phyloP scores from a whole-genome alignment of 441 rosid species.

The Cnidoscolus chayamansa region DNA sequence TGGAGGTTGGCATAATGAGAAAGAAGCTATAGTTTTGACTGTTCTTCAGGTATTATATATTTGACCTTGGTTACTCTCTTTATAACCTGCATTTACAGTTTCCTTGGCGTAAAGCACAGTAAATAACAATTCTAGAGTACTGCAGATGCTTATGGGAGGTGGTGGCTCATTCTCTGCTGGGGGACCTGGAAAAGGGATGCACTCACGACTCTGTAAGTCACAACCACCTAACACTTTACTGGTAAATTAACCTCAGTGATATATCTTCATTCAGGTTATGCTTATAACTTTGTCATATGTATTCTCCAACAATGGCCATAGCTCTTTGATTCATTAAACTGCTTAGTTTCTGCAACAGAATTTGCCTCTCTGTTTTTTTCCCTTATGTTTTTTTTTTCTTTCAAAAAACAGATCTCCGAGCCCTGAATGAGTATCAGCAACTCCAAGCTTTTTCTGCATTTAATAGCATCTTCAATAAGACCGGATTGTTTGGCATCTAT shows the following conservation, averaged over 20 bases:
- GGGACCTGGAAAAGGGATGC: conserved; percentile 98
- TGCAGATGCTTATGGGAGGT: conserved; percentile 92
- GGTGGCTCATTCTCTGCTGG: conserved; percentile 97
- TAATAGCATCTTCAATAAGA: conserved; percentile 75
- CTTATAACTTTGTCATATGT: background rate
- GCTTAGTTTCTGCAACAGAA: background rate
- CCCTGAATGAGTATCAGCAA: conserved; percentile 61
- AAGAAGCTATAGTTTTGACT: conserved; percentile 65
- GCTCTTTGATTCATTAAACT: background rate
- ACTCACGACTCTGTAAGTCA: conserved; percentile 84
- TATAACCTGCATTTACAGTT: background rate
- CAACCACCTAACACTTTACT: background rate
- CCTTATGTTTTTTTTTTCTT: background rate
- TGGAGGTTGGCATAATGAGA: conserved; percentile 86
- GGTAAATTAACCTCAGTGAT: background rate
- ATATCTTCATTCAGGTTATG: conserved; percentile 6
- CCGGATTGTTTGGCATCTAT: conserved; percentile 89
- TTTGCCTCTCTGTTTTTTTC: background rate
- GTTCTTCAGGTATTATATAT: conserved; percentile 73
- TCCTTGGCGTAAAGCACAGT: background rate
- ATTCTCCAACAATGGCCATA: background rate
- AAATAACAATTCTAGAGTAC: background rate
- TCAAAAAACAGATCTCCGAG: conserved; percentile 59
- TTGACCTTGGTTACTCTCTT: background rate
- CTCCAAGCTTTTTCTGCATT: conserved; percentile 87